These are phyloP conservation scores for Penicillium italicum DNA, from an alignment of 2,329 filamentous ascomycete genomes.

Conservation along the genomic window DNA sequence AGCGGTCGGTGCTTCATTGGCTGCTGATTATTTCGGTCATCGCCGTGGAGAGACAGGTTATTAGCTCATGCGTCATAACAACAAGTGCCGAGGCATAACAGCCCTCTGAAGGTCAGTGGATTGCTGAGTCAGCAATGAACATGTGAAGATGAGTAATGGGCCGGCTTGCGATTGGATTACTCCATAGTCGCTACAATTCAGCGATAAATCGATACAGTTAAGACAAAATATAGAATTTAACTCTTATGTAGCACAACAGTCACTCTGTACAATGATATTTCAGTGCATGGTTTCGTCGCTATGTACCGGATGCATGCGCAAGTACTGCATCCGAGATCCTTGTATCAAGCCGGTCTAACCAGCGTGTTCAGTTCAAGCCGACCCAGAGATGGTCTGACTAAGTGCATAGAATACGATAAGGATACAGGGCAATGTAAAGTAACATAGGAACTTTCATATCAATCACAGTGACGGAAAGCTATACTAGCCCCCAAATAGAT, in stretches of 20 bases:
- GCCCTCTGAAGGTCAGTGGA: not conserved
- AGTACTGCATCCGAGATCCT: not conserved
- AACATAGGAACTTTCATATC: constrained; percentile 22
- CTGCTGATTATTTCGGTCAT: constrained; percentile 21
- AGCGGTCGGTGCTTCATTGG: constrained; percentile 16
- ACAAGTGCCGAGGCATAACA: constrained; percentile 20
- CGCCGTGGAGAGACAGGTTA: constrained; percentile 8
- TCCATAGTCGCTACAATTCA: not conserved
- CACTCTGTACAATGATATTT: too few species aligned
- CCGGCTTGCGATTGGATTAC: not conserved
- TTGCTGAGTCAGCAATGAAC: constrained; percentile 13
- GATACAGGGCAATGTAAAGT: not conserved
- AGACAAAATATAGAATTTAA: not conserved
- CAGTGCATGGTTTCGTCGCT: not conserved
- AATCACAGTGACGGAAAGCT: constrained; percentile 13
- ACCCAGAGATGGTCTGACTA: too few species aligned
- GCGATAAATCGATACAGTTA: not conserved
- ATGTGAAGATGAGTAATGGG: not conserved
- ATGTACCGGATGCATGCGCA: not conserved
- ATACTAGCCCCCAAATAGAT: constrained; percentile 20
- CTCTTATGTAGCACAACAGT: not conserved
- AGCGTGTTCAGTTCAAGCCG: not conserved
- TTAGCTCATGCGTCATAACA: constrained; percentile 21
- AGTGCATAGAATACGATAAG: not conserved
- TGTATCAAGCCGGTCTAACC: not conserved